Conservation (phyloP, 2,329 filamentous ascomycete species). For the Graphiopsis chlorocephala region DNA sequence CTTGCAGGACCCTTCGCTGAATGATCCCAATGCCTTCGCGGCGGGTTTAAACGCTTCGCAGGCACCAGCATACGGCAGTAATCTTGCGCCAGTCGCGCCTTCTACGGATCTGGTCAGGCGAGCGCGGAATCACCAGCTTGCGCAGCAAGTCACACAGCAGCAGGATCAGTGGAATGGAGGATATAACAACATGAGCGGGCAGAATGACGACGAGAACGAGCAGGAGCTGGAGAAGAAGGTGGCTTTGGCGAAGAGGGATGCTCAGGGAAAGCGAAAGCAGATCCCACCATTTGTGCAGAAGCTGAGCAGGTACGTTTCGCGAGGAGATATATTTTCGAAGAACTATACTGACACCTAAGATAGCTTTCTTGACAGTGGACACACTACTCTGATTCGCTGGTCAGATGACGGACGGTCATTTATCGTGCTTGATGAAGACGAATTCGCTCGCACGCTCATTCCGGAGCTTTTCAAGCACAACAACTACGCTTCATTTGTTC, state of each 20-base stretch:
- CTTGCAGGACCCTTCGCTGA: slow-evolving; percentile 38
- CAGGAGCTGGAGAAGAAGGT: slow-evolving; percentile 78
- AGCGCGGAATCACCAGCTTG: slow-evolving; percentile 47
- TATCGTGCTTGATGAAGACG: slow-evolving; percentile 93
- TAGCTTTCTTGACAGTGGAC: slow-evolving; percentile 90
- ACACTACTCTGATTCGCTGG: slow-evolving; percentile 94
- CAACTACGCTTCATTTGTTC: slow-evolving; percentile 75
- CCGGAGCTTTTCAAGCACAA: slow-evolving; percentile 77
- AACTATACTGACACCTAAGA: slow-evolving; percentile 18
- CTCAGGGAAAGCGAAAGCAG: slow-evolving; percentile 85
- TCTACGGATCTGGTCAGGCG: slow-evolving; percentile 48
- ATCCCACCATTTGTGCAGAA: slow-evolving; percentile 98
- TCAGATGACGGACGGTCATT: slow-evolving; percentile 96
- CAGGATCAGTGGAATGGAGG: slow-evolving; percentile 43
- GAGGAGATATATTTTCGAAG: slow-evolving; percentile 21
- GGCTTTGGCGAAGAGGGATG: slow-evolving; percentile 78
- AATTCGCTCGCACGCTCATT: slow-evolving; percentile 71
- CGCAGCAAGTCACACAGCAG: slow-evolving; percentile 32
- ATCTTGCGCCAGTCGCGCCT: slow-evolving; percentile 19
- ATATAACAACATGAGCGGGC: slow-evolving; percentile 36
- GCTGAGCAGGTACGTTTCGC: slow-evolving; percentile 74
- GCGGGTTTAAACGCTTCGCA: slow-evolving; percentile 29
- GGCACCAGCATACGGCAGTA: slow-evolving; percentile 24
- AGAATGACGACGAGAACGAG: slow-evolving; percentile 64
- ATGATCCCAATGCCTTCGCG: slow-evolving; percentile 35